phyloP scores from a whole-genome alignment of 2,329 filamentous ascomycete genomes.

The Clarireedia homoeocarpa region DNA sequence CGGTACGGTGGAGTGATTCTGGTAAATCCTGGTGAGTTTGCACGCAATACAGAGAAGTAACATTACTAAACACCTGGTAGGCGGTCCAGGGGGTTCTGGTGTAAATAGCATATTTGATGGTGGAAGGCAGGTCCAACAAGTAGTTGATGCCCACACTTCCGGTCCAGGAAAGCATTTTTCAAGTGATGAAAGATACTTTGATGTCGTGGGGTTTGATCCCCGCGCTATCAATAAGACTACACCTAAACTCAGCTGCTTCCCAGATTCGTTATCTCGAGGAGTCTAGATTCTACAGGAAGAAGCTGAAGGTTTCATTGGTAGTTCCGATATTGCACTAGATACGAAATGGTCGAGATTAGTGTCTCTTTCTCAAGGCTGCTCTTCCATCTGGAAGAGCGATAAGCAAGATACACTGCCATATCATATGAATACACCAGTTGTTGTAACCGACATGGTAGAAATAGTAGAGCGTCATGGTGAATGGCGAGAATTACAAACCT shows the following conservation, averaged over 20 bases:
- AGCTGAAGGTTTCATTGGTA: neutral
- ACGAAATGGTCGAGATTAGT: conserved; percentile 17
- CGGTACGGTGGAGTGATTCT: conserved; percentile 33
- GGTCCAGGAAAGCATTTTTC: neutral
- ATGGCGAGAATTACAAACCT: conserved; percentile 26
- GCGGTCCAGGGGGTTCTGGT: conserved; percentile 34
- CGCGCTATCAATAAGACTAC: conserved; percentile 32
- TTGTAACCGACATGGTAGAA: conserved; percentile 41
- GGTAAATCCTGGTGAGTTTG: conserved; percentile 31
- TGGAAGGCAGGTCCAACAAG: conserved; percentile 24
- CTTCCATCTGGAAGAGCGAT: conserved; percentile 8
- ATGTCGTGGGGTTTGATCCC: conserved; percentile 36
- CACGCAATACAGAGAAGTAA: neutral
- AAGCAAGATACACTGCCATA: conserved; percentile 20
- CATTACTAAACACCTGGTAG: conserved; percentile 1
- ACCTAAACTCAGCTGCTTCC: conserved; percentile 30
- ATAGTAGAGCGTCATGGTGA: conserved; percentile 37
- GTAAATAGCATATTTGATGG: conserved; percentile 22
- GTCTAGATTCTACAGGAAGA: neutral
- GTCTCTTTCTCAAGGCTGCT: conserved; percentile 21
- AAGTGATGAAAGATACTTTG: conserved; percentile 27
- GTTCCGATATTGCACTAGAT: neutral
- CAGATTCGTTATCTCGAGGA: conserved; percentile 15
- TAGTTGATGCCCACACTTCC: conserved; percentile 21
- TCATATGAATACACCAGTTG: conserved; percentile 39